A percentile compares a stretch with the other conserved stretches of the same genome.
Conservation (phyloP, 1,284 basidiomycete genomes). For the Athelia psychrophila region DNA sequence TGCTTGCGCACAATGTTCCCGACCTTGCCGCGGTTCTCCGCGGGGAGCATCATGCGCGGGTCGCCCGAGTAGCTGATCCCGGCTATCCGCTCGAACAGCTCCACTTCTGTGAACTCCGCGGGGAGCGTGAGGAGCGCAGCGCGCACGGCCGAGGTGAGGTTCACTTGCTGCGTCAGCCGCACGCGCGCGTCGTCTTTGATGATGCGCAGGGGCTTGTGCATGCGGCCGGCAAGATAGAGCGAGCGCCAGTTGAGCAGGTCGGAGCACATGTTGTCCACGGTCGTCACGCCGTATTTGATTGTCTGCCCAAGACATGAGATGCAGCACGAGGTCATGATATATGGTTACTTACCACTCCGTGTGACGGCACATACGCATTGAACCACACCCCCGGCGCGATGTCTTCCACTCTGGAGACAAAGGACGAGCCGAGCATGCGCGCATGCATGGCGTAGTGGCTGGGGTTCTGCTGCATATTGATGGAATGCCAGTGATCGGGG, state of each 20-base stretch:
- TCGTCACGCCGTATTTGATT: slow-evolving; percentile 98
- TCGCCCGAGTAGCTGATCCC: slow-evolving; percentile 89
- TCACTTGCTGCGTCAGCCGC: slow-evolving; percentile 90
- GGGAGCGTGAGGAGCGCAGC: slow-evolving; percentile 78
- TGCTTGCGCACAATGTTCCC: slow-evolving; percentile 88
- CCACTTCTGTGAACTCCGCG: slow-evolving; percentile 69
- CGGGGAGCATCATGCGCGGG: slow-evolving; percentile 90
- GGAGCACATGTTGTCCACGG: slow-evolving; percentile 83
- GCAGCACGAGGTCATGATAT: slow-evolving; percentile 7
- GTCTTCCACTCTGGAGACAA: slow-evolving; percentile 77
- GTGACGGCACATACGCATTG: slow-evolving; percentile 84
- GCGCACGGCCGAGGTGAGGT: slow-evolving; percentile 87
- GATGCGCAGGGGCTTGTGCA: slow-evolving; percentile 95
- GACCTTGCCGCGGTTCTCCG: slow-evolving; percentile 95
- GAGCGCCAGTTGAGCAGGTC: slow-evolving; percentile 94
- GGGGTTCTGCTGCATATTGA: slow-evolving; percentile 90
- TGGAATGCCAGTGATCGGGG: slow-evolving; percentile 89
- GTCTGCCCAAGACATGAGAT: slow-evolving; percentile 43
- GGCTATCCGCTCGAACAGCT: slow-evolving; percentile 86
- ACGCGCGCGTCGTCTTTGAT: slow-evolving; percentile 88
- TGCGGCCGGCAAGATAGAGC: slow-evolving; percentile 91
- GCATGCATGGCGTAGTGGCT: slow-evolving; percentile 88
- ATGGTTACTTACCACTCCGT: slow-evolving; percentile 68
- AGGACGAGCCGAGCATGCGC: slow-evolving; percentile 75
- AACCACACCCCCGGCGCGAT: slow-evolving; percentile 93